Percentiles rank a stretch among this genome's conserved stretches.
Evolutionary conservation across 2,329 filamentous ascomycete species (phyloP).

Genomic region (Nemania sp.): DNA sequence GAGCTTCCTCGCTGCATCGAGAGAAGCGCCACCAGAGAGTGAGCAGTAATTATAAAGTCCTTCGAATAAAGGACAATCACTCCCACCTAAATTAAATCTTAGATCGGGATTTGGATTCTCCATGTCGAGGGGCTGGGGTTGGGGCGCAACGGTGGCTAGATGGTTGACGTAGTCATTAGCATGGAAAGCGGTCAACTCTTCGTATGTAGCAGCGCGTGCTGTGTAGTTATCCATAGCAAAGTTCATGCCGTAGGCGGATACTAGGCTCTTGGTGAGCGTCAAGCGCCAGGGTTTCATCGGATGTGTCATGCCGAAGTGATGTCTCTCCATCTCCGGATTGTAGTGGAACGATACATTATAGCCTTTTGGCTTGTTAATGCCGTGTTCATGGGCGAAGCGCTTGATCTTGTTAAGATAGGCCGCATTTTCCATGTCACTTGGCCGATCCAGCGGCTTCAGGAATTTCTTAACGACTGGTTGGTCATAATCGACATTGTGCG

Average conservation of each 20-base stretch:
- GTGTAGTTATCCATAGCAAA: slow-evolving; percentile 96
- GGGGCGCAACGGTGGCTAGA: slow-evolving; percentile 77
- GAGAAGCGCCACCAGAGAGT: slow-evolving; percentile 88
- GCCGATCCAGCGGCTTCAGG: slow-evolving; percentile 61
- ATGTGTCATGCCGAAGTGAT: slow-evolving; percentile 96
- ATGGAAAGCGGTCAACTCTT: slow-evolving; percentile 90
- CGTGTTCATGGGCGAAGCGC: slow-evolving; percentile 69
- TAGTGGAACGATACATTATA: slow-evolving; percentile 96
- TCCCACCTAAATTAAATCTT: slow-evolving; percentile 87
- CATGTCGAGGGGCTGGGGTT: slow-evolving; percentile 72
- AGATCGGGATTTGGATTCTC: slow-evolving; percentile 72
- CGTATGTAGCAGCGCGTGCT: slow-evolving; percentile 83
- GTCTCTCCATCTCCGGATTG: slow-evolving; percentile 93
- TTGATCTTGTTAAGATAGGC: slow-evolving; percentile 69
- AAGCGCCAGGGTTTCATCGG: slow-evolving; percentile 99
- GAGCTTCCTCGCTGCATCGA: slow-evolving; percentile 91
- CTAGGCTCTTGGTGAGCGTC: slow-evolving; percentile 93
- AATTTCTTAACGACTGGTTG: slow-evolving; percentile 65
- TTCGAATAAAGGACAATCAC: slow-evolving; percentile 96
- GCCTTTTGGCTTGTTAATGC: slow-evolving; percentile 82
- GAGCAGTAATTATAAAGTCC: slow-evolving; percentile 96
- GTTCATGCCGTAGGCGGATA: slow-evolving; percentile 95
- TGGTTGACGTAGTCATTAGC: slow-evolving; percentile 92
- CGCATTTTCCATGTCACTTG: slow-evolving; percentile 67
- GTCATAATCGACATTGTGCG: slow-evolving; percentile 65